These are phyloP conservation scores for Acanthamoeba healyi DNA, from an alignment of 208 protist species.

Conservation along the genomic window DNA sequence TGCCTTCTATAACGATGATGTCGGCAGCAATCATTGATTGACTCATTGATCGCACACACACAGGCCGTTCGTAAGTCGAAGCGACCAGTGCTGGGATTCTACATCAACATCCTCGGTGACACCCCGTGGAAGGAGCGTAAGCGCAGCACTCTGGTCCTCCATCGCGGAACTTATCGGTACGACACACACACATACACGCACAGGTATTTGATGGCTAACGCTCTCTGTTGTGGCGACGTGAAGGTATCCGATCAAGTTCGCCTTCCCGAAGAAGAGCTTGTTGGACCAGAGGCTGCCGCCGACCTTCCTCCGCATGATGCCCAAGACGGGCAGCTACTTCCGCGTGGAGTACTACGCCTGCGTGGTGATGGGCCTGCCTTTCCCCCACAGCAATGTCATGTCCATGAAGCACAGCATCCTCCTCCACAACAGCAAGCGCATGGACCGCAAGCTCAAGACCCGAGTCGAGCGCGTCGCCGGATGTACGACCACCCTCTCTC, in stretches of 20 bases:
- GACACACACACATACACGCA: neutral
- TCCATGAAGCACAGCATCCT: constrained; percentile 39
- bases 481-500: neutral
- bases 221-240: neutral
- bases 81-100: neutral
- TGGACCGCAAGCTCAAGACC: constrained; percentile 50
- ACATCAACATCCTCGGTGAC: neutral
- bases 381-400: constrained; percentile 39
- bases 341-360: constrained; percentile 11
- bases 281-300: constrained; percentile 9
- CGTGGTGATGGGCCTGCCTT: constrained; percentile 18
- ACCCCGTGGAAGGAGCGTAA: constrained; percentile 21
- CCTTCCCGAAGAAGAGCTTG: constrained; percentile 2
- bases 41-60: neutral
- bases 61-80: constrained; percentile 16
- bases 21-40: neutral
- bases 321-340: constrained; percentile 40
- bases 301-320: constrained; percentile 23
- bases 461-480: constrained; percentile 2
- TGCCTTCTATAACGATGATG: neutral
- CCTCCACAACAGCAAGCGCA: constrained; percentile 33
- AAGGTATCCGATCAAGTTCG: neutral
- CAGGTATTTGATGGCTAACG: no score
- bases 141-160: neutral
- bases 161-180: neutral